Evolutionary conservation across 495 filamentous ascomycete genomes (phyloP).

Genomic region (Lichina pygmaea): DNA sequence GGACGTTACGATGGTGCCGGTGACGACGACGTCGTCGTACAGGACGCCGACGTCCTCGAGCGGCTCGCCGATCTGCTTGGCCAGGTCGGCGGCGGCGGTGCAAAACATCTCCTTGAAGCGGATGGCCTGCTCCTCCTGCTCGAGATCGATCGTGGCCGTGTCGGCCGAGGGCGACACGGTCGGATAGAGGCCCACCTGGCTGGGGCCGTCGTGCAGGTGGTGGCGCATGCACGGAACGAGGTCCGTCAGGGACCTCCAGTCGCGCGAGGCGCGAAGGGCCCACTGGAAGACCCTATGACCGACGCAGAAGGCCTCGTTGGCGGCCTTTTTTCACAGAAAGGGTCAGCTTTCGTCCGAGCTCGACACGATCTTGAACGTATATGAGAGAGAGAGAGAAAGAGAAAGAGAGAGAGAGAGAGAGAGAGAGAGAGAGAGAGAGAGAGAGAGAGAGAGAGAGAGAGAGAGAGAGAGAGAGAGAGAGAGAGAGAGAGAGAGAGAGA

Average conservation of each 20-base stretch:
- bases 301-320: slow-evolving; percentile 50
- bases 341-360: neutral
- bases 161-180: slow-evolving; percentile 1
- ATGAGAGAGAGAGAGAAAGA: too few species aligned
- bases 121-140: slow-evolving; percentile 25
- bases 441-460: neutral
- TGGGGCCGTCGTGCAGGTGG: slow-evolving; percentile 15
- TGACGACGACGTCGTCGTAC: slow-evolving; percentile 52
- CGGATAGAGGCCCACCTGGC: slow-evolving; percentile 6
- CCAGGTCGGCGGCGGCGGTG: slow-evolving; percentile 46
- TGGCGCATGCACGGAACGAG: slow-evolving; percentile 46
- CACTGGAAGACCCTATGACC: slow-evolving; percentile 65
- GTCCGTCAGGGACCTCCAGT: slow-evolving; percentile 41
- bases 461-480: too few species aligned
- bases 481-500: too few species aligned
- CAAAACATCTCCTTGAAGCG: slow-evolving; percentile 78
- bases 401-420: too few species aligned
- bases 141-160: slow-evolving; percentile 7
- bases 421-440: neutral
- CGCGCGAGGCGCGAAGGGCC: slow-evolving; percentile 53
- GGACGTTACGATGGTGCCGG: slow-evolving; percentile 10
- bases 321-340: slow-evolving; percentile 17
- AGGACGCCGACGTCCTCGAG: slow-evolving; percentile 42
- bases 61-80: slow-evolving; percentile 30
- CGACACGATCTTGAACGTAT: too few species aligned